Base-by-base conservation (phyloP, 352 stramenopile genomes). In the Elongisporangium anandrum region DNA sequence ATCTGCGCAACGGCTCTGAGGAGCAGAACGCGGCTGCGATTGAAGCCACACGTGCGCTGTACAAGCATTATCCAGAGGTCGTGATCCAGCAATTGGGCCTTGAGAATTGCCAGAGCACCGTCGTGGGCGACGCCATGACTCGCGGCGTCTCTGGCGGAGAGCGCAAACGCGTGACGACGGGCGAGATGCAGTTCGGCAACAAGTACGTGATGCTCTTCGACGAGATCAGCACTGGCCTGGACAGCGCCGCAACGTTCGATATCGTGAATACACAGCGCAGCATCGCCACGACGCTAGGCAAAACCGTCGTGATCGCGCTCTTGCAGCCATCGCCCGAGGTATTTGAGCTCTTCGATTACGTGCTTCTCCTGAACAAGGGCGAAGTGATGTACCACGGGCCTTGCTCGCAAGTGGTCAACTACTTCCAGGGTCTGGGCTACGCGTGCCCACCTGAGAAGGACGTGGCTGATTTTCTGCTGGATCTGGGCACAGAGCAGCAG, bases 161-260 rank as follows among this genome's bases (percentile, higher is more conserved):
- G 54, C 68, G 75, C 10, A 86, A 88, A 65, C 78, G 82, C 23
- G 78, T 91, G 51, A 90, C 78, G 17, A 79, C 69, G 0, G 81
- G 79, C n/a, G 77, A 90, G 72, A 98, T 98, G 75, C 67, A 92
- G 39, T 81, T 92, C 53, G 71, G 74, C 22, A 69, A 72, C 48
- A 76, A 81, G 61, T 81, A 74, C 52, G 79, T 97, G 39, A 64
- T 83, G 21, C 81, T 92, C 34, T 81, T 85, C 63, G 93, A 98
- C 68, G 85, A 96, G 69, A 97, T 98, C 63, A 94, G 78, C 54
- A 98, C 90, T 3, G 94, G 94, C 6, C 75, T 98, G 8, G 92
- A 98, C 72, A 83, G 78, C 34, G 80, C 89, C 6, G 95, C 90
- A 0, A 95, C 92, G 1, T 97, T 75, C 60, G 92, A 98, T 56